Conservation (phyloP, 768 basidiomycete species). For the Lyophyllum atratum region DNA sequence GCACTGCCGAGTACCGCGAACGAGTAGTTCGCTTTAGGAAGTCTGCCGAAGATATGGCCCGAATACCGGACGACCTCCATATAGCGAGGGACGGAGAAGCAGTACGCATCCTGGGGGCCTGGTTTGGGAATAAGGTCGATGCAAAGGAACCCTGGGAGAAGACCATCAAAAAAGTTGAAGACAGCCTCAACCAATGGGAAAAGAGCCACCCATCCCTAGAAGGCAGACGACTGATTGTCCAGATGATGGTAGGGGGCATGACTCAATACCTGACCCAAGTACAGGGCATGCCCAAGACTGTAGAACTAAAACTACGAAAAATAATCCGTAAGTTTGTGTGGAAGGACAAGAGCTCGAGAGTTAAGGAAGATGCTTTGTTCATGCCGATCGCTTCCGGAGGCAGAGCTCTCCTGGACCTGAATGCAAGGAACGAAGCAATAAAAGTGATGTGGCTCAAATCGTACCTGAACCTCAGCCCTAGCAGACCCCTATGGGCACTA, state of each 20-base stretch:
- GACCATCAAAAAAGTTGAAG: constrained; percentile 26
- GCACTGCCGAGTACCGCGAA: constrained; percentile 19
- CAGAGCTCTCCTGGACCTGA: constrained; percentile 22
- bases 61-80: constrained; percentile 19
- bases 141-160: constrained; percentile 23
- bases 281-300: constrained; percentile 36
- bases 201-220: constrained; percentile 28
- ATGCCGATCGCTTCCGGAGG: constrained; percentile 22
- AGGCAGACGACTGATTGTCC: constrained; percentile 21
- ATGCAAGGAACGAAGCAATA: constrained; percentile 27
- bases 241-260: constrained; percentile 27
- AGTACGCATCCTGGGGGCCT: constrained; percentile 31
- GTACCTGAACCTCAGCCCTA: constrained; percentile 15
- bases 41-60: neutral
- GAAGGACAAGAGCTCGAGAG: neutral
- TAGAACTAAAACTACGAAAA: constrained; percentile 11
- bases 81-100: constrained; percentile 30
- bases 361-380: constrained; percentile 12
- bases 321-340: neutral
- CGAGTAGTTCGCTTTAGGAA: constrained; percentile 1
- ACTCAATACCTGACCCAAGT: constrained; percentile 37
- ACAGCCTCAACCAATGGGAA: constrained; percentile 21
- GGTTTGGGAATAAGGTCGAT: constrained; percentile 28
- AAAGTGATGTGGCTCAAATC: constrained; percentile 22
- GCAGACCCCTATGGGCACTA: constrained; percentile 27